phyloP scores from a whole-genome alignment of 2,329 filamentous ascomycete species.

The Chaetomium strumarium region DNA sequence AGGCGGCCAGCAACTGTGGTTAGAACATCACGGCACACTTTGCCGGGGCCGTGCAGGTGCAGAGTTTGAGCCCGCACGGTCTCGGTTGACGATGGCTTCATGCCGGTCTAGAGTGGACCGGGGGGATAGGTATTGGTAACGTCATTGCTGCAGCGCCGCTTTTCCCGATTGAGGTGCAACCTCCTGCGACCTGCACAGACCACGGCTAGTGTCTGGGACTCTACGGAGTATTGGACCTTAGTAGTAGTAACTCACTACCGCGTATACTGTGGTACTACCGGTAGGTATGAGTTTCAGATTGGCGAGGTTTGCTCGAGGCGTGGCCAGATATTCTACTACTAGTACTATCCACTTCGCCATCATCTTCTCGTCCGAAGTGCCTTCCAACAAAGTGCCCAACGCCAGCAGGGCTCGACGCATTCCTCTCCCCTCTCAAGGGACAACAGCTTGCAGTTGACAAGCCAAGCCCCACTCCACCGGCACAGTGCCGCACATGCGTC shows the following conservation, averaged over 20 bases:
- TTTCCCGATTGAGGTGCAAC: slow-evolving; percentile 8
- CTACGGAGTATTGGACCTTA: too few relatives aligned
- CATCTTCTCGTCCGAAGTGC: too few relatives aligned
- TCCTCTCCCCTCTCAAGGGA: background rate
- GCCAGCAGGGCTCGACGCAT: background rate
- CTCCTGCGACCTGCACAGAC: background rate
- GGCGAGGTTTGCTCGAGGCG: background rate
- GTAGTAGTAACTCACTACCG: too few relatives aligned
- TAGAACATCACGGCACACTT: slow-evolving; percentile 2
- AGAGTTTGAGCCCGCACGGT: background rate
- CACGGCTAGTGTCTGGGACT: background rate
- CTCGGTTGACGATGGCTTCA: slow-evolving; percentile 15
- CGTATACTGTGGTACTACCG: too few relatives aligned
- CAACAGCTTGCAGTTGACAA: background rate
- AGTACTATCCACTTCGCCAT: background rate
- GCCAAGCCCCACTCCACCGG: too few relatives aligned
- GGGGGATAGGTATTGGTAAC: slow-evolving; percentile 12
- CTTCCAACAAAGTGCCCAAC: too few relatives aligned
- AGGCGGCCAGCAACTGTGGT: background rate
- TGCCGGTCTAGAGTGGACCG: background rate
- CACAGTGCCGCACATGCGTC: background rate
- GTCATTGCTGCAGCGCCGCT: slow-evolving; percentile 25
- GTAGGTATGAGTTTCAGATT: background rate
- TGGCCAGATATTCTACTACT: background rate
- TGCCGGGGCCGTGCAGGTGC: background rate